Conservation (phyloP, 2,329 filamentous ascomycete genomes). For the Fusarium sterilihyphosum region DNA sequence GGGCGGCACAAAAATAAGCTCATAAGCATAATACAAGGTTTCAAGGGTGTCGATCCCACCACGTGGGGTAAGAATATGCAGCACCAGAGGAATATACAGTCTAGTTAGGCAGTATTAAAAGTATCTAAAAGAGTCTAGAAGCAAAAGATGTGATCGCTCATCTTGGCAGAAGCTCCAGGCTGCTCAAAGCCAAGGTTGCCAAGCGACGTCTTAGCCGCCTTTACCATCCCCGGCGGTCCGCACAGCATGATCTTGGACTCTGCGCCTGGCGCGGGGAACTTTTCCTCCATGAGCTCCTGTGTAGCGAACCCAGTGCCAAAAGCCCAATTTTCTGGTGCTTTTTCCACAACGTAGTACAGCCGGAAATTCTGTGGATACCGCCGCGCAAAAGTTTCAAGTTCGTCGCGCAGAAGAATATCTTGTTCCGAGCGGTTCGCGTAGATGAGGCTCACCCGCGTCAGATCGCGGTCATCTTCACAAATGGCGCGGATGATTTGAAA, state of each 20-base stretch:
- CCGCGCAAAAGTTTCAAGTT: conserved; percentile 64
- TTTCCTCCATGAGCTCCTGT: conserved; percentile 58
- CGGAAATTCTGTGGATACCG: conserved; percentile 64
- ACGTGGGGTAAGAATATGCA: background rate
- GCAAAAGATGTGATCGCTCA: conserved; percentile 64
- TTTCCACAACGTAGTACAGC: conserved; percentile 65
- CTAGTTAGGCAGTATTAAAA: no score
- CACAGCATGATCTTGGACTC: conserved; percentile 67
- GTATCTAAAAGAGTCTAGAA: conserved; percentile 49
- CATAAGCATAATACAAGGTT: conserved; percentile 20
- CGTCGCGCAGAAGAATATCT: conserved; percentile 67
- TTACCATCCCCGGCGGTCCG: conserved; percentile 69
- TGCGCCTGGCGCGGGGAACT: conserved; percentile 55
- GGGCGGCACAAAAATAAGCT: conserved; percentile 30
- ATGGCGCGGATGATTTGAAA: conserved; percentile 70
- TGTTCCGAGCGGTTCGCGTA: conserved; percentile 68
- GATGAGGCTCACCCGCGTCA: conserved; percentile 65
- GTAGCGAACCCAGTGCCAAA: conserved; percentile 62
- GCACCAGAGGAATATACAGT: no score
- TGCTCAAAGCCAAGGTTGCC: conserved; percentile 60
- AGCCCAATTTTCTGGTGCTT: conserved; percentile 57
- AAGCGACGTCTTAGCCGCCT: conserved; percentile 63
- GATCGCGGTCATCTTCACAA: conserved; percentile 68
- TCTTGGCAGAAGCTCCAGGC: conserved; percentile 60
- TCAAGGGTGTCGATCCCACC: conserved; percentile 3